These are phyloP conservation scores for Lycium ferocissimum DNA, from an alignment of 257 asterid genomes.

Conservation along the genomic window DNA sequence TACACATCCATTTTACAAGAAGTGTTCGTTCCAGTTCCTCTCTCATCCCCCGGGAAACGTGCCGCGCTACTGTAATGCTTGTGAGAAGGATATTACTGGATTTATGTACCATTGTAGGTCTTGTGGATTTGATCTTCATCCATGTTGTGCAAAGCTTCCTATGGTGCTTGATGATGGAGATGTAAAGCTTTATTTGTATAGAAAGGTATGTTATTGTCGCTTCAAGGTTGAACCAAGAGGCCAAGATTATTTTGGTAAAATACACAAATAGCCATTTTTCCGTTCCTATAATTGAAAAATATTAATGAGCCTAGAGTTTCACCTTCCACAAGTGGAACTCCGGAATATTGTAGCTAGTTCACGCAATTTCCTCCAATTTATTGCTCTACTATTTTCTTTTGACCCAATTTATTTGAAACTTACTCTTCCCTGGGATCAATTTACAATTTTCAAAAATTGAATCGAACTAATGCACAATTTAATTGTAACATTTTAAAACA, in stretches of 20 bases:
- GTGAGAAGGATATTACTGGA: conserved; percentile 84
- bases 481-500: too few species aligned
- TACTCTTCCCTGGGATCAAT: too few species aligned
- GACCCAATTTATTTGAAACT: neutral
- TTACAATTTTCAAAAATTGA: too few species aligned
- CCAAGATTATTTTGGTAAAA: neutral
- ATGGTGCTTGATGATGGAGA: conserved; percentile 86
- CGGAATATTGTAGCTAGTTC: too few species aligned
- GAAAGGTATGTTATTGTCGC: conserved; percentile 43
- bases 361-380: neutral
- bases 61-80: conserved; percentile 93
- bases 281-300: too few species aligned
- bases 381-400: too few species aligned
- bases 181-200: conserved; percentile 61
- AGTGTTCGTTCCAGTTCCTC: conserved; percentile 81
- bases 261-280: too few species aligned
- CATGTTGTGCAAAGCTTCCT: conserved; percentile 95
- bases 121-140: conserved; percentile 96
- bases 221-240: neutral
- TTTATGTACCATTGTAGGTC: conserved; percentile 84
- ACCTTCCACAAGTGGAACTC: neutral
- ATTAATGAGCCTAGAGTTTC: neutral
- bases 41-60: conserved; percentile 68
- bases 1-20: conserved; percentile 79
- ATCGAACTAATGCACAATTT: too few species aligned